Conservation (phyloP, 2,329 filamentous ascomycete genomes). For the Penicillium corylophilum region DNA sequence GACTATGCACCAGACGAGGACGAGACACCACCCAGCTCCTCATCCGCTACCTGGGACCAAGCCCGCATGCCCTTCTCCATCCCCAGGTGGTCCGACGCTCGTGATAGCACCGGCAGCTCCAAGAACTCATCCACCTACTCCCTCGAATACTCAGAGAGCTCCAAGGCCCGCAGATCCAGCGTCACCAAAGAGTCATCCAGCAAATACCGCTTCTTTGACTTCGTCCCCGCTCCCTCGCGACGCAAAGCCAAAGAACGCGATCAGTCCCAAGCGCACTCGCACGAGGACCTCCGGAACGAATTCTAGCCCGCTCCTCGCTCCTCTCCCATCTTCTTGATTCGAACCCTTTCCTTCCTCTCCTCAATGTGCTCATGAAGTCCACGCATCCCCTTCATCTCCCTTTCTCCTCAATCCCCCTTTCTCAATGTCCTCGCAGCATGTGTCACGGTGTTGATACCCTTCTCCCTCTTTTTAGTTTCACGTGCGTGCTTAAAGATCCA, state of each 20-base stretch:
- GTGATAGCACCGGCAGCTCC: constrained; percentile 45
- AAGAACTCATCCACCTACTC: constrained; percentile 50
- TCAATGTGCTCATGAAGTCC: constrained; percentile 37
- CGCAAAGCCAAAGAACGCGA: constrained; percentile 45
- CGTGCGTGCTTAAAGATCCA: constrained; percentile 10
- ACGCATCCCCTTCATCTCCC: constrained; percentile 24
- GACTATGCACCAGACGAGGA: constrained; percentile 42
- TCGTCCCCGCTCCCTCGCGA: constrained; percentile 42
- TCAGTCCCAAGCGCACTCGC: constrained; percentile 32
- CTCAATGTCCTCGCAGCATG: constrained; percentile 32
- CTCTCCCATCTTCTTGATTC: constrained; percentile 12
- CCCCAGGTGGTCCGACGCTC: constrained; percentile 41
- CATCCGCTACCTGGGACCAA: constrained; percentile 45
- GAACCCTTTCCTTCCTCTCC: constrained; percentile 11
- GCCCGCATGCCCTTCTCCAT: constrained; percentile 41
- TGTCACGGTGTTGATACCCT: constrained; percentile 47
- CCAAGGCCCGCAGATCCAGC: constrained; percentile 39
- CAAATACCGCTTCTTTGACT: constrained; percentile 47
- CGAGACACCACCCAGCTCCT: constrained; percentile 47
- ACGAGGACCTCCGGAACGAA: constrained; percentile 36
- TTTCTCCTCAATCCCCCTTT: constrained; percentile 10
- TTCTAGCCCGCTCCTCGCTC: constrained; percentile 17
- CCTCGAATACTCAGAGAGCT: constrained; percentile 39
- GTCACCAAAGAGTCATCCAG: constrained; percentile 40
- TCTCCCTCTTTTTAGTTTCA: constrained; percentile 31